These are phyloP conservation scores for Colletotrichum chrysophilum DNA, from an alignment of 2,329 filamentous ascomycete species.

Conservation along the genomic window DNA sequence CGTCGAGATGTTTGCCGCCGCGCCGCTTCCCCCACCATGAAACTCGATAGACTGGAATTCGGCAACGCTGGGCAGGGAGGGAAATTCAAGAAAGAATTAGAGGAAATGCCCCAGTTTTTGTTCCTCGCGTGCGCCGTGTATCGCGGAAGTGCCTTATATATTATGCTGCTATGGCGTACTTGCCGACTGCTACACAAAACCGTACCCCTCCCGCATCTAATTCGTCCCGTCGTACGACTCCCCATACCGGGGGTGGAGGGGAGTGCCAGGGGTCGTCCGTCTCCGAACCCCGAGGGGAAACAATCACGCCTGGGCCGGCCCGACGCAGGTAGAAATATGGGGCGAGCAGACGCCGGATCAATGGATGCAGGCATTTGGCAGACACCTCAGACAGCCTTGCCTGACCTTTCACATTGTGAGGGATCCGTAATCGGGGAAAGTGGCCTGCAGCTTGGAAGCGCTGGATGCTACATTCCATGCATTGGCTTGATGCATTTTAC, in stretches of 20 bases:
- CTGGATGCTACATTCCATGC: not conserved
- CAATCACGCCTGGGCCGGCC: not conserved
- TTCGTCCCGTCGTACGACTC: conserved; percentile 18
- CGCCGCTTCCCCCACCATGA: not conserved
- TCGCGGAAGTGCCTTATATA: not conserved
- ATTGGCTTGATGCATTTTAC: not conserved
- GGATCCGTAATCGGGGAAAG: not conserved
- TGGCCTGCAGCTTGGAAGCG: not conserved
- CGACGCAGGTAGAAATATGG: conserved; percentile 1
- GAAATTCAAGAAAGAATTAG: not conserved
- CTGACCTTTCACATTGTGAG: not conserved
- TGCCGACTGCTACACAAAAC: not conserved
- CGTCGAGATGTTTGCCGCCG: not conserved
- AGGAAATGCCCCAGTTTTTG: not conserved
- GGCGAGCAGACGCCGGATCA: not conserved
- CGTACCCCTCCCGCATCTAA: not conserved
- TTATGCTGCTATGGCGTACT: not conserved
- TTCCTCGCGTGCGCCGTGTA: not conserved
- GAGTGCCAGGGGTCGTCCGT: not conserved
- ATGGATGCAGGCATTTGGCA: not conserved
- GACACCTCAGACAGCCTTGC: not conserved
- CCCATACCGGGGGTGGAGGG: not conserved
- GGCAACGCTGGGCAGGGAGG: not conserved
- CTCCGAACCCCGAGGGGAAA: conserved; percentile 12
- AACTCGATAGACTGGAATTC: conserved; percentile 3